Conservation (phyloP, 495 filamentous ascomycete genomes). For the Penicillium dipodomyicola region DNA sequence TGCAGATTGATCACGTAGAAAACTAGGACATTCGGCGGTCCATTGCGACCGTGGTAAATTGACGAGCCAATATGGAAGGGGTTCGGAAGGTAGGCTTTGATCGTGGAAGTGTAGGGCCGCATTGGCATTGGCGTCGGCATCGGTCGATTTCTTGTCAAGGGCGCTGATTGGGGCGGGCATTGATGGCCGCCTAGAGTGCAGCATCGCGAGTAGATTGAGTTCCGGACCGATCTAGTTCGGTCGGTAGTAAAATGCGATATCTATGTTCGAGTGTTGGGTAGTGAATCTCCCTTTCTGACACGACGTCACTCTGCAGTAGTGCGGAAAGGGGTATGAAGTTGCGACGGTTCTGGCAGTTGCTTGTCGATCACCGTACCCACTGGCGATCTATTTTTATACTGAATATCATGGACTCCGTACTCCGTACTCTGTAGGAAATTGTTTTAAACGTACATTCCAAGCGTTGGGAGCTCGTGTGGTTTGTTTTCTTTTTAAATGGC, state of each 20-base stretch:
- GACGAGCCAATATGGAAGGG: slow-evolving; percentile 73
- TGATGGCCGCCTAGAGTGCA: slow-evolving; percentile 15
- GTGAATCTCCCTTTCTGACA: not conserved
- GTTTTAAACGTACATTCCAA: not conserved
- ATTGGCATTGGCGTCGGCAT: slow-evolving; percentile 13
- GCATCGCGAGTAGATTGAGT: slow-evolving; percentile 11
- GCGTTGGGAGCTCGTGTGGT: not conserved
- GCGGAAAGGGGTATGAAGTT: slow-evolving; percentile 4
- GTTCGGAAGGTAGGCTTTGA: slow-evolving; percentile 10
- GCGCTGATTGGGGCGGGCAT: slow-evolving; percentile 26
- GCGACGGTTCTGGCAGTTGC: slow-evolving; percentile 7
- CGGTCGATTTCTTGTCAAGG: slow-evolving; percentile 26
- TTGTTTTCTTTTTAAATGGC: not conserved
- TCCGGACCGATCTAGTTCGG: not conserved
- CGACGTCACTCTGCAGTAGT: slow-evolving; percentile 21
- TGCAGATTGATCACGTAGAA: slow-evolving; percentile 52
- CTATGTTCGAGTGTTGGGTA: not conserved
- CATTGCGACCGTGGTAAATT: slow-evolving; percentile 65
- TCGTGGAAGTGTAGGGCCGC: slow-evolving; percentile 11
- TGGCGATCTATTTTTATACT: slow-evolving; percentile 2
- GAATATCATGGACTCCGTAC: not conserved
- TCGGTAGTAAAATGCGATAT: not conserved
- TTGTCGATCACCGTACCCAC: slow-evolving; percentile 9
- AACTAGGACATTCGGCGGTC: slow-evolving; percentile 65
- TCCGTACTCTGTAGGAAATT: not conserved